phyloP scores from a whole-genome alignment of 257 asterid species.

The Solanum okadae region DNA sequence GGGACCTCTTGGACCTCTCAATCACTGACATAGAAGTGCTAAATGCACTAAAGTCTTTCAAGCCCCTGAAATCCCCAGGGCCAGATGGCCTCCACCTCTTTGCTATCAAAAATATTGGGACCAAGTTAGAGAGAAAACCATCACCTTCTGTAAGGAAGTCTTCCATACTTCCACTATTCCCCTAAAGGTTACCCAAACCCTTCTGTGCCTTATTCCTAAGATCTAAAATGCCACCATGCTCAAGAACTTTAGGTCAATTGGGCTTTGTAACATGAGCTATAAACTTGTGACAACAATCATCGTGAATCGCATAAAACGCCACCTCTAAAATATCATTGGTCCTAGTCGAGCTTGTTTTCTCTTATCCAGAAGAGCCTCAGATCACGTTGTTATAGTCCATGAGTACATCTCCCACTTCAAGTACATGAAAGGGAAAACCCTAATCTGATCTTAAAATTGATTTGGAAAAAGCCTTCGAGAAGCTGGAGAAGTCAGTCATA shows the following conservation, averaged over 20 bases:
- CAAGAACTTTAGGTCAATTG: background rate
- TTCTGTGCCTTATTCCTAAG: background rate
- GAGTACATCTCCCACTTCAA: background rate
- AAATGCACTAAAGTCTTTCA: background rate
- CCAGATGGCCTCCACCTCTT: background rate
- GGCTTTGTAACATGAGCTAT: background rate
- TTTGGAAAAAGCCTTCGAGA: background rate
- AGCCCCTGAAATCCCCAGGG: background rate
- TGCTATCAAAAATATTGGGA: too few species aligned
- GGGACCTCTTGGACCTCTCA: background rate
- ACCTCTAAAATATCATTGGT: background rate
- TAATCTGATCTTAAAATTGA: too few species aligned
- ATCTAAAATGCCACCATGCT: background rate
- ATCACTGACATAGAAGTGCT: too few species aligned
- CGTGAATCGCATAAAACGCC: background rate
- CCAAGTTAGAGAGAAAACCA: background rate
- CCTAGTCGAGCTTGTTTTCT: background rate
- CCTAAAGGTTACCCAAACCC: background rate
- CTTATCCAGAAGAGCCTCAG: background rate
- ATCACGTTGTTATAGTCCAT: background rate
- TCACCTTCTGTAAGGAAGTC: background rate
- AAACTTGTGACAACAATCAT: background rate
- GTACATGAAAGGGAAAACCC: background rate
- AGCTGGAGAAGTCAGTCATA: background rate
- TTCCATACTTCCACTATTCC: background rate